phyloP scores from a whole-genome alignment of 1,284 basidiomycete species.

The Puccinia horiana region DNA sequence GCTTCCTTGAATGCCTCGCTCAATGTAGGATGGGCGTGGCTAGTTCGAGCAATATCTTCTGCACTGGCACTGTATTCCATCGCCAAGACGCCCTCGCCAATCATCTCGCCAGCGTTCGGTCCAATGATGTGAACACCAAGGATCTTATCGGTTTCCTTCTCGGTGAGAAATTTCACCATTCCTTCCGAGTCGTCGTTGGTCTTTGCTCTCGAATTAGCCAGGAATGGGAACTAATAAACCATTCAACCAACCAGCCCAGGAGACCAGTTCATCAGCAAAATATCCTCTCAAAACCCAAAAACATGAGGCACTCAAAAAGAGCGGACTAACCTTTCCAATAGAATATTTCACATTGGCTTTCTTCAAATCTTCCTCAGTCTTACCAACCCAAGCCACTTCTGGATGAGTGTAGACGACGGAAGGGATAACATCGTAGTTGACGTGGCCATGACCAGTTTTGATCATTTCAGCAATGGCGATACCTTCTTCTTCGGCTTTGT shows the following conservation, averaged over 20 bases:
- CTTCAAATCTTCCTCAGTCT: slow-evolving; percentile 95
- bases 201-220: slow-evolving; percentile 66
- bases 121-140: slow-evolving; percentile 71
- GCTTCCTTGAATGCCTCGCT: slow-evolving; percentile 61
- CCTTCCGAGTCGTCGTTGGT: slow-evolving; percentile 83
- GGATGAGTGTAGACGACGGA: slow-evolving; percentile 98
- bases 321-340: slow-evolving; percentile 78
- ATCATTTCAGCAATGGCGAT: slow-evolving; percentile 94
- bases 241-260: background rate
- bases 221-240: slow-evolving; percentile 56
- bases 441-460: slow-evolving; percentile 89
- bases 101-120: slow-evolving; percentile 97
- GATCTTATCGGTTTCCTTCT: slow-evolving; percentile 91
- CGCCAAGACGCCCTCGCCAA: slow-evolving; percentile 81
- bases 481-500: slow-evolving; percentile 99
- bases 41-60: slow-evolving; percentile 86
- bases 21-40: slow-evolving; percentile 75
- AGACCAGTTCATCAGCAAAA: background rate
- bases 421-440: slow-evolving; percentile 93
- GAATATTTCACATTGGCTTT: slow-evolving; percentile 84
- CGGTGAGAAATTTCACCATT: slow-evolving; percentile 84
- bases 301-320: background rate
- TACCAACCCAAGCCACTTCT: slow-evolving; percentile 97
- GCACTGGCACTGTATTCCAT: slow-evolving; percentile 89
- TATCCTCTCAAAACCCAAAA: background rate